A percentile compares a stretch with the other conserved stretches of the same genome.
phyloP scores from a whole-genome alignment of 2,329 filamentous ascomycete species.

The Claviceps maximensis region DNA sequence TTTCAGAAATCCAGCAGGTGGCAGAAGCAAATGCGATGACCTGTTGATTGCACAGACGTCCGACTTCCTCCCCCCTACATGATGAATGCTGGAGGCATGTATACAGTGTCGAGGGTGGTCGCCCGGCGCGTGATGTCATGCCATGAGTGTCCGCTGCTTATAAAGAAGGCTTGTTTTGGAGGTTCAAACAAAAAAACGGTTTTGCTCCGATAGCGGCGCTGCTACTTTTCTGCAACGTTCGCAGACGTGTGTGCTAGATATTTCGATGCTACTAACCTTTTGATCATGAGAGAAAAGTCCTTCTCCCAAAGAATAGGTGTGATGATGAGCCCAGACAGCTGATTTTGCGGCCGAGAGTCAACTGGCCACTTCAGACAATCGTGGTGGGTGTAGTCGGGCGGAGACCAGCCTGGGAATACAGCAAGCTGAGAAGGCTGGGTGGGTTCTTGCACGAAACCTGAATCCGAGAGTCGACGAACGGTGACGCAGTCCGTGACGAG shows the following conservation, averaged over 20 bases:
- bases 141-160: neutral
- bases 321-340: constrained; percentile 6
- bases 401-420: constrained; percentile 15
- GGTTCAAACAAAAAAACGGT: neutral
- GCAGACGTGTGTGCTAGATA: neutral
- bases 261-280: constrained; percentile 1
- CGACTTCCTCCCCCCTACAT: neutral
- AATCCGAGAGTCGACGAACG: constrained; percentile 15
- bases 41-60: neutral
- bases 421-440: constrained; percentile 14
- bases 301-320: neutral
- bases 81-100: neutral
- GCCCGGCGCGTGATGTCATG: neutral
- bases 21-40: neutral
- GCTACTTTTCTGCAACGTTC: neutral
- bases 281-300: neutral
- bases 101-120: neutral
- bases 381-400: constrained; percentile 4
- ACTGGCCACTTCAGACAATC: constrained; percentile 6
- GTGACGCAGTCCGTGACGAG: constrained; percentile 17
- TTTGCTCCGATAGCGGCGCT: neutral
- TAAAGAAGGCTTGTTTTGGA: too few species aligned
- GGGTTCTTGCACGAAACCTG: constrained; percentile 18
- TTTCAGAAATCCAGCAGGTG: neutral
- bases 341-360: constrained; percentile 7